Evolutionary conservation across 176 grass and related monocot genomes (phyloP), one percentile per base, ranked within the genome.

Genomic region (Aegilops longissima): DNA sequence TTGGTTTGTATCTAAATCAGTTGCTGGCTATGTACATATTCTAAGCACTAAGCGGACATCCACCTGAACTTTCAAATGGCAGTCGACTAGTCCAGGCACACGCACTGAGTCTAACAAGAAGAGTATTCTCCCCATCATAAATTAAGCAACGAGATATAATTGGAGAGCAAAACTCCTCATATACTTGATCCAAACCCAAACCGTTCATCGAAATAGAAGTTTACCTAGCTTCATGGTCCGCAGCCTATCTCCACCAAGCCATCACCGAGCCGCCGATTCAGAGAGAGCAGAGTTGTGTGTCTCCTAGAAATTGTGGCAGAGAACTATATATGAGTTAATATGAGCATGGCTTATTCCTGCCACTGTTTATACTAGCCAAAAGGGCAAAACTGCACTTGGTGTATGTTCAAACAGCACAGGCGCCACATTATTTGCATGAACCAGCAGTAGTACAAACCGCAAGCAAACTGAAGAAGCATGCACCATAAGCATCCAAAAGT

Each of bases 401-500:
- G 42, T 45, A 29, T 49, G 21, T 73, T 86, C 80, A 86, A 51
- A 13, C 11, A 69, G 70, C 78, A n/a, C 38, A 45, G 79, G 61
- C 17, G 45, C 72, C 80, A 85, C 77, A 88, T 81, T 77, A 72
- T 91, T 91, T 84, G 85, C 68, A 51, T 87, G 76, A 84, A 56
- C 69, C 20, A 27, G 68, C 3, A 54, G 14, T 18, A 18, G 51
- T 18, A 54, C 51, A 45, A 87, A 84, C 84, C 18, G 80, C 71
- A 79, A 84, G 59, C 39, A 77, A 84, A 85, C 61, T 7, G 70
- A 76, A 73, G 44, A 87, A 66, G 29, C 27, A 34, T 83, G 24
- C 61, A 66, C 40, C 73, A n/a, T 23, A 91, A 30, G 39, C 80
- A 69, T 69, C 67, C 51, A 18, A 54, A 54, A 54, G 51, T 54